Conservation (phyloP, 2,329 filamentous ascomycete genomes). For the Curvularia eragrostidis region DNA sequence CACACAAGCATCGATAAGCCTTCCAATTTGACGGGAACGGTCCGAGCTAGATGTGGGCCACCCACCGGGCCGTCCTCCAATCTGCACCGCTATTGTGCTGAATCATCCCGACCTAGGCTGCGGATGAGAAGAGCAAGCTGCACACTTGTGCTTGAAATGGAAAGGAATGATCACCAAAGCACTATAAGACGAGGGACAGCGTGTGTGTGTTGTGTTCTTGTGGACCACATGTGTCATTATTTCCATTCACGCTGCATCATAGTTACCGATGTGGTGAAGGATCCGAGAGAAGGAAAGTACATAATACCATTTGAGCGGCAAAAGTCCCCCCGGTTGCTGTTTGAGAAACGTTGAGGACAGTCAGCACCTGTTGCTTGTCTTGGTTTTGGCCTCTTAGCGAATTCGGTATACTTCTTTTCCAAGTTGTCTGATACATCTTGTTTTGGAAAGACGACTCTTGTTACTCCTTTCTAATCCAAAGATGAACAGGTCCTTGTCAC, state of each 20-base stretch:
- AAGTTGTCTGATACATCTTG: background rate
- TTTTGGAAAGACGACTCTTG: background rate
- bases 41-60: background rate
- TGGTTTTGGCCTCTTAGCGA: background rate
- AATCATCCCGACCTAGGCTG: conserved; percentile 6
- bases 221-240: background rate
- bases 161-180: background rate
- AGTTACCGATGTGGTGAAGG: background rate
- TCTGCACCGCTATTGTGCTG: conserved; percentile 10
- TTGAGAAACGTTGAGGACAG: background rate
- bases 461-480: conserved; percentile 2
- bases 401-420: background rate
- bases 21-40: background rate
- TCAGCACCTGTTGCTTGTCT: conserved; percentile 3
- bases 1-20: conserved; percentile 2
- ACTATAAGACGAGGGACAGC: background rate
- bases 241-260: conserved; percentile 1
- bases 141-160: background rate
- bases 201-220: background rate
- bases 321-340: background rate
- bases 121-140: conserved; percentile 15
- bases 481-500: conserved; percentile 1
- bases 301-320: conserved; percentile 9
- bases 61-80: background rate
- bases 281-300: conserved; percentile 2